phyloP scores from a whole-genome alignment of 345 rosid species.

The Eucalyptus brandiana region DNA sequence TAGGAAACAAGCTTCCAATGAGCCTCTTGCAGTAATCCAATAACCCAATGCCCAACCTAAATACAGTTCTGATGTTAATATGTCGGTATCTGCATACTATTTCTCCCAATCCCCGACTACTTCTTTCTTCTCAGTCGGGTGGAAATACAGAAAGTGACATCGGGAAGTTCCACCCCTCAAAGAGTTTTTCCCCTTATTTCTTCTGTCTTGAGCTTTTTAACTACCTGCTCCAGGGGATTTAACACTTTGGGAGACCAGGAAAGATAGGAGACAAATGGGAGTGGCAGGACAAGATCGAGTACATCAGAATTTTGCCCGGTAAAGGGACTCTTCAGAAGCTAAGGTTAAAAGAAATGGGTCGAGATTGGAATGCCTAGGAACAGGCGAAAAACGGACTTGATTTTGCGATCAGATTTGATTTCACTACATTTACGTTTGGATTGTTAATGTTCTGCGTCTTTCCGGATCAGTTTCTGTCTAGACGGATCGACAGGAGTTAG shows the following conservation, averaged over 20 bases:
- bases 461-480: background rate
- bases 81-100: fast-evolving
- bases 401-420: background rate
- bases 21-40: too few relatives aligned
- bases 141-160: too few relatives aligned
- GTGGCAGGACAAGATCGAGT: background rate
- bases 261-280: background rate
- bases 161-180: too few relatives aligned
- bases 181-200: too few relatives aligned
- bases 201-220: too few relatives aligned
- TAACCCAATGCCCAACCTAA: too few relatives aligned
- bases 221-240: background rate
- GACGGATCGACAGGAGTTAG: background rate
- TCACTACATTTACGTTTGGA: background rate
- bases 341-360: background rate
- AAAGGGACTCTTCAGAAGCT: background rate
- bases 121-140: too few relatives aligned
- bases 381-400: background rate
- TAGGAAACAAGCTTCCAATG: too few relatives aligned
- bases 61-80: too few relatives aligned
- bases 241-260: background rate
- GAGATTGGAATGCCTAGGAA: background rate
- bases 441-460: background rate
- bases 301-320: background rate
- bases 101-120: too few relatives aligned